Percentiles rank a stretch among this genome's conserved stretches.
Conservation (phyloP, 129 eudicot genomes). For the Gnaphalium uliginosum region DNA sequence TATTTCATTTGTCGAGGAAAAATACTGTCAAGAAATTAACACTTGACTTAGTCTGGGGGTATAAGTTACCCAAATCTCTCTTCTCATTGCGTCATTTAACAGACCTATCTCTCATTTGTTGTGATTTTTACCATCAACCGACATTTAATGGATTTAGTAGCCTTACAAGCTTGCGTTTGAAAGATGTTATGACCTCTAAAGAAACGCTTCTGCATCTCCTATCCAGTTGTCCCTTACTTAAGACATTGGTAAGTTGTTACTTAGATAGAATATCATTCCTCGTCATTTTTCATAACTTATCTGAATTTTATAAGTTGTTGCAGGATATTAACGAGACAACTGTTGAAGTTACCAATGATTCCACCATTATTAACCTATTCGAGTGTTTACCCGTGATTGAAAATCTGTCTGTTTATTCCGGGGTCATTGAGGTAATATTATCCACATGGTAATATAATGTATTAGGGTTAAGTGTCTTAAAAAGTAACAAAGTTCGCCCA, state of each 20-base stretch:
- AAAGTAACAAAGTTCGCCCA: too few species aligned
- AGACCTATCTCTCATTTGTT: neutral
- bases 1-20: neutral
- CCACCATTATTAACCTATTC: conserved; percentile 1
- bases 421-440: conserved; percentile 18
- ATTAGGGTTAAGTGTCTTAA: too few species aligned
- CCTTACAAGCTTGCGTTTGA: too few species aligned
- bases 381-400: conserved; percentile 19
- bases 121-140: neutral
- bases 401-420: conserved; percentile 21
- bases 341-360: neutral
- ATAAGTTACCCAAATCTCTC: neutral
- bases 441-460: too few species aligned
- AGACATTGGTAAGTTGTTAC: too few species aligned
- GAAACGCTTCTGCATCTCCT: too few species aligned
- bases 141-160: neutral
- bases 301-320: conserved; percentile 10
- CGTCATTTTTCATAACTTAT: neutral
- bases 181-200: too few species aligned
- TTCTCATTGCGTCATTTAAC: too few species aligned
- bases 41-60: neutral
- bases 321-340: neutral
- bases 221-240: too few species aligned
- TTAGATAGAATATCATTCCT: neutral
- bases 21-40: neutral